phyloP scores from a whole-genome alignment of 768 basidiomycete genomes.

The Lactarius quietus region DNA sequence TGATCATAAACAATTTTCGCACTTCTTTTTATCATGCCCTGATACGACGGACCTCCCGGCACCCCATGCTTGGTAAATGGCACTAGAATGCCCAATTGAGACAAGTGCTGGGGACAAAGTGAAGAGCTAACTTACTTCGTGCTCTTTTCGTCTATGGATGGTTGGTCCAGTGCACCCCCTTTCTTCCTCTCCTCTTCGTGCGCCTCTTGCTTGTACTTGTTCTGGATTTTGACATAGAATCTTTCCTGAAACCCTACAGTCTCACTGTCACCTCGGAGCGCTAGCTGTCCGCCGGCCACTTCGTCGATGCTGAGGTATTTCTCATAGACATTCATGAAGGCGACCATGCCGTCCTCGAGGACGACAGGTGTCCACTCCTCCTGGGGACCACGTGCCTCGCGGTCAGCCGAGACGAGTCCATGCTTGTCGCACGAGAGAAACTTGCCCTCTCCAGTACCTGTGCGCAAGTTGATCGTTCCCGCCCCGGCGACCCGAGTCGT shows the following conservation, averaged over 20 bases:
- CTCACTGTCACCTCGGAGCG: constrained; percentile 80
- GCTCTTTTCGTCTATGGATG: constrained; percentile 61
- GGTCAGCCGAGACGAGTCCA: constrained; percentile 77
- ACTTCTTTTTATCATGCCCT: constrained; percentile 68
- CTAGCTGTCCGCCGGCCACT: constrained; percentile 75
- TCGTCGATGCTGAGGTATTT: constrained; percentile 85
- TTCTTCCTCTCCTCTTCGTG: constrained; percentile 52
- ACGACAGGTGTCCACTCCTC: constrained; percentile 92
- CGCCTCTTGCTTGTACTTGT: constrained; percentile 83
- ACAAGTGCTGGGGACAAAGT: not conserved
- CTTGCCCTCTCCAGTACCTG: constrained; percentile 84
- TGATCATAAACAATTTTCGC: constrained; percentile 25
- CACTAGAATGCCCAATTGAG: constrained; percentile 40
- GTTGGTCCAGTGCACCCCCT: constrained; percentile 35
- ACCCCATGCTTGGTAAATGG: constrained; percentile 79
- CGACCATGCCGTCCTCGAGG: constrained; percentile 79
- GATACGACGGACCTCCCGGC: constrained; percentile 73
- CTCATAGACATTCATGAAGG: constrained; percentile 85
- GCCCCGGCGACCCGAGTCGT: constrained; percentile 82
- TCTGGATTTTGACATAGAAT: constrained; percentile 88
- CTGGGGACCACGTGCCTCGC: constrained; percentile 88
- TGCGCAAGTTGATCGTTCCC: constrained; percentile 78
- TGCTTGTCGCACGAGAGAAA: constrained; percentile 87
- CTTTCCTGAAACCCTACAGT: constrained; percentile 81
- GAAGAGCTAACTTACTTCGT: constrained; percentile 61